Conservation (phyloP, 108 stramenopile genomes). For the Fistulifera solaris region DNA sequence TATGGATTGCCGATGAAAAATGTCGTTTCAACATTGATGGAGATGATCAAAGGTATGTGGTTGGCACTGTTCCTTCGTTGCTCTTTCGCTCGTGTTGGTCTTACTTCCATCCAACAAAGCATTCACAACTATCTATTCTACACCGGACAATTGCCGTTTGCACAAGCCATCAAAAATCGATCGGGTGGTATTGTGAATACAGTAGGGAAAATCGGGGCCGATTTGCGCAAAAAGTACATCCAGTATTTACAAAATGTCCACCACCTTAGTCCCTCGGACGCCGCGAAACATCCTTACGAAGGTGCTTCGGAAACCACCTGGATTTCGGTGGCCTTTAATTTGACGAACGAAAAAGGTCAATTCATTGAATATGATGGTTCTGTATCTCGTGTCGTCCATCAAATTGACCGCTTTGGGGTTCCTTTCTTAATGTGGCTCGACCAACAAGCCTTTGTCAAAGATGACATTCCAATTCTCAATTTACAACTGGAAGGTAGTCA, state of each 20-base stretch:
- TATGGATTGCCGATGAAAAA: conserved; percentile 38
- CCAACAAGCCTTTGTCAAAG: neutral
- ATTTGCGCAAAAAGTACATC: neutral
- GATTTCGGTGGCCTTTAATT: conserved; percentile 3
- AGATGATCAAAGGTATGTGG: conserved; percentile 40
- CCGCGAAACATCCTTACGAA: neutral
- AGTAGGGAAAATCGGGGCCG: conserved; percentile 8
- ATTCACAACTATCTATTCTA: conserved; percentile 78
- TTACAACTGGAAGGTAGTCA: too few species aligned
- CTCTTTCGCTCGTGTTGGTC: too few species aligned
- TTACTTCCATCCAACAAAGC: conserved; percentile 8
- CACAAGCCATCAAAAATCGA: conserved; percentile 24
- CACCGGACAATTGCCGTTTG: conserved; percentile 38
- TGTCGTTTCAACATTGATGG: conserved; percentile 37
- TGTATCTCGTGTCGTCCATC: conserved; percentile 11
- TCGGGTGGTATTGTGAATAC: conserved; percentile 28
- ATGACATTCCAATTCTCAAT: neutral
- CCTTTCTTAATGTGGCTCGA: conserved; percentile 2
- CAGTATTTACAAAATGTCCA: neutral
- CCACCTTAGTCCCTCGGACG: neutral
- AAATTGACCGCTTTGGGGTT: conserved; percentile 11
- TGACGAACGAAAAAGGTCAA: conserved; percentile 8
- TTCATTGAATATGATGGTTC: conserved; percentile 10
- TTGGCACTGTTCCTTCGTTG: too few species aligned
- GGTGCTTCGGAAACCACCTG: conserved; percentile 6